phyloP scores from a whole-genome alignment of 495 filamentous ascomycete species.

The Letharia columbiana region DNA sequence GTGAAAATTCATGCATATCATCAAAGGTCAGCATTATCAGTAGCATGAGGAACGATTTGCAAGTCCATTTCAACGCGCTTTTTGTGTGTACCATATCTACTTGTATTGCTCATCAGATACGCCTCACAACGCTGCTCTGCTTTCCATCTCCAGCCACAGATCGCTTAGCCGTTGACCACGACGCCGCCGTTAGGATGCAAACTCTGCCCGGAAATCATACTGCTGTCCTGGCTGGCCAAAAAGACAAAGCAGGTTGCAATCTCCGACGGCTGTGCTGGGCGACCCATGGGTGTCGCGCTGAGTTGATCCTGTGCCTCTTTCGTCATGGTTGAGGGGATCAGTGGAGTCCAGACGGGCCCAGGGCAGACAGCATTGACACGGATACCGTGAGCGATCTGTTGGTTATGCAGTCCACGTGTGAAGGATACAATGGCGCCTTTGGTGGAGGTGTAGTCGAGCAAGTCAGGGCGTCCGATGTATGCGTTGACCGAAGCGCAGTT shows the following conservation, averaged over 20 bases:
- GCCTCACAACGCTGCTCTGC: not conserved
- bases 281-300: constrained; percentile 62
- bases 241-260: constrained; percentile 83
- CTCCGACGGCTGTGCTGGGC: constrained; percentile 70
- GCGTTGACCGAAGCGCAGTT: constrained; percentile 77
- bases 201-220: constrained; percentile 51
- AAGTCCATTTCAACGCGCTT: not conserved
- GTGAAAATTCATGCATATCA: not conserved
- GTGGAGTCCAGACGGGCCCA: constrained; percentile 78
- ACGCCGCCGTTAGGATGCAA: constrained; percentile 64
- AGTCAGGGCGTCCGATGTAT: constrained; percentile 72
- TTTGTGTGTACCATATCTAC: not conserved
- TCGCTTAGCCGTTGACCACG: constrained; percentile 46
- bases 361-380: constrained; percentile 75
- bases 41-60: not conserved
- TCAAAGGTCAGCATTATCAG: not conserved
- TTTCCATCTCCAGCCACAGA: not conserved
- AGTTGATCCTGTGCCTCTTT: constrained; percentile 63
- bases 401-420: constrained; percentile 69
- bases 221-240: constrained; percentile 66
- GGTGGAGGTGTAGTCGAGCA: constrained; percentile 77
- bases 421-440: constrained; percentile 81
- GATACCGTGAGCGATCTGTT: constrained; percentile 63
- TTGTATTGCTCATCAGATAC: not conserved
- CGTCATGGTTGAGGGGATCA: constrained; percentile 72